Evolutionary conservation across 352 stramenopile genomes (phyloP).

Genomic region (Pythium myriotylum): DNA sequence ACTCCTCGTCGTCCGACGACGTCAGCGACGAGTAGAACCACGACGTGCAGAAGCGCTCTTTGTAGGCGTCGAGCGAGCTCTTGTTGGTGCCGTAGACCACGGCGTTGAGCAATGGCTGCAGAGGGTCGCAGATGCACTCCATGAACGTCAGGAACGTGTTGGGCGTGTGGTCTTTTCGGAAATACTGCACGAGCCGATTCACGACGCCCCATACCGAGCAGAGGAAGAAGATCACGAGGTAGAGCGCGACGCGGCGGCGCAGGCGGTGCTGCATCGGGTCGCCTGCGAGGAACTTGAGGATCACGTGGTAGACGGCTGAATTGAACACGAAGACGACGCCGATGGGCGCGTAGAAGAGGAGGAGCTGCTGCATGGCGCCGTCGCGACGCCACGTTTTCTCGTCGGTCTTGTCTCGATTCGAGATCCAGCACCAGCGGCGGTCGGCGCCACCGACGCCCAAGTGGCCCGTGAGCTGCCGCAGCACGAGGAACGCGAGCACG

Average conservation of each 20-base stretch:
- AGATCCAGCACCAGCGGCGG: conserved; percentile 79
- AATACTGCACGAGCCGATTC: conserved; percentile 70
- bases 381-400: conserved; percentile 40
- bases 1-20: conserved; percentile 72
- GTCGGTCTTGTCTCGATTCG: conserved; percentile 45
- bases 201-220: conserved; percentile 75
- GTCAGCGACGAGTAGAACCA: conserved; percentile 68
- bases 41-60: conserved; percentile 60
- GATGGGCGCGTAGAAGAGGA: conserved; percentile 73
- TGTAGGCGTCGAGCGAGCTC: conserved; percentile 69
- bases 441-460: conserved; percentile 68
- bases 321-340: conserved; percentile 73
- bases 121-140: conserved; percentile 72
- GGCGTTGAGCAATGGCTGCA: conserved; percentile 71
- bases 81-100: conserved; percentile 76
- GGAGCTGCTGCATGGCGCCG: conserved; percentile 59
- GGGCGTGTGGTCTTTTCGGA: conserved; percentile 43
- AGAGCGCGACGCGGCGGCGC: conserved; percentile 59
- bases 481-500: conserved; percentile 51
- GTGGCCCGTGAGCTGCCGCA: conserved; percentile 72
- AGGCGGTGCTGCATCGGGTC: conserved; percentile 71
- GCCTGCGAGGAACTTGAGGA: conserved; percentile 60
- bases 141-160: conserved; percentile 61
- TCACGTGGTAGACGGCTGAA: conserved; percentile 52
- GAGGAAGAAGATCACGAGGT: conserved; percentile 70